Evolutionary conservation across 108 stramenopile species (phyloP).

Genomic region (Cyclotella kingstonii): DNA sequence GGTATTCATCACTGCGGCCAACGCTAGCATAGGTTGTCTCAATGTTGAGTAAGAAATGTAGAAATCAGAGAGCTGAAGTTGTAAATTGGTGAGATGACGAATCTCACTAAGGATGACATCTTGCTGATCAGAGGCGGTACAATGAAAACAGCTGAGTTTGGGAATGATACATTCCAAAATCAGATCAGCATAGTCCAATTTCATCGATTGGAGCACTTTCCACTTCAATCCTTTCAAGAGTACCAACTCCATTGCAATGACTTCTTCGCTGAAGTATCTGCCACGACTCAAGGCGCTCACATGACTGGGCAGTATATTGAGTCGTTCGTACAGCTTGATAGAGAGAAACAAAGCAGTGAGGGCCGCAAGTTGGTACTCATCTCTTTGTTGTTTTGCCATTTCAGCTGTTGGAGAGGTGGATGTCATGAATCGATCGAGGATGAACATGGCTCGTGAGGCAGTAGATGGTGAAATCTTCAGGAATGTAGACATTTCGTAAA

Average conservation of each 20-base stretch:
- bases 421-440: conserved; percentile 45
- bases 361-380: conserved; percentile 41
- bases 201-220: conserved; percentile 28
- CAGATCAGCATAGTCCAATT: conserved; percentile 32
- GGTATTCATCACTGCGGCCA: conserved; percentile 40
- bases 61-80: conserved; percentile 45
- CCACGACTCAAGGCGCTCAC: conserved; percentile 43
- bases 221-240: conserved; percentile 32
- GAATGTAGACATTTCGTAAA: conserved; percentile 46
- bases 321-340: conserved; percentile 39
- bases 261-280: conserved; percentile 28
- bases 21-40: conserved; percentile 32
- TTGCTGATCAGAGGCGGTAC: neutral
- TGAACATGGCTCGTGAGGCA: conserved; percentile 33
- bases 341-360: conserved; percentile 37
- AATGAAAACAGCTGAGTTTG: neutral
- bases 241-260: conserved; percentile 32
- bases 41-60: conserved; percentile 16
- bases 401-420: conserved; percentile 6
- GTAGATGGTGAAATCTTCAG: conserved; percentile 35
- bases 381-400: neutral
- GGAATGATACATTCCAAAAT: conserved; percentile 26
- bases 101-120: conserved; percentile 1
- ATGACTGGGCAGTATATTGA: conserved; percentile 37
- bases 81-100: conserved; percentile 26